These are phyloP conservation scores for Krasilnikovozyma curviuscula DNA, from an alignment of 768 basidiomycete species.

Conservation along the genomic window DNA sequence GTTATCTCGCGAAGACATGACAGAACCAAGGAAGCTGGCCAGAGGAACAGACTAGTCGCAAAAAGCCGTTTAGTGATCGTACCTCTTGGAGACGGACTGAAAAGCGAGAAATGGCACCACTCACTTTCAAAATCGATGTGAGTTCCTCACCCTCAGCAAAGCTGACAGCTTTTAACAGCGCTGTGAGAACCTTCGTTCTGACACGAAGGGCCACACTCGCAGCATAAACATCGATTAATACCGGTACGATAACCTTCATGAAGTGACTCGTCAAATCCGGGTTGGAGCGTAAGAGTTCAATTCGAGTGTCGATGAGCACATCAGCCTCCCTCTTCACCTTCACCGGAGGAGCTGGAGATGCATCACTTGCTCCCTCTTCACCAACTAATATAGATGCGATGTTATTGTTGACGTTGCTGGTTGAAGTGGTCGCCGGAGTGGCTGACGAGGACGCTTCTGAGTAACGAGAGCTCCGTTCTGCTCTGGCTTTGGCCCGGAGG, in stretches of 20 bases:
- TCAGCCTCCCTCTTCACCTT: conserved; percentile 27
- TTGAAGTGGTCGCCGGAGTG: not conserved
- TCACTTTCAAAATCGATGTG: conserved; percentile 53
- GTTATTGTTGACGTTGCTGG: conserved; percentile 12
- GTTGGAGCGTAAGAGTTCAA: conserved; percentile 54
- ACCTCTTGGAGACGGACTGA: not conserved
- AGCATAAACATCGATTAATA: conserved; percentile 96
- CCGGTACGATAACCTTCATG: conserved; percentile 74
- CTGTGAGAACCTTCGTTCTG: conserved; percentile 70
- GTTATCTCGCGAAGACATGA: conserved; percentile 81
- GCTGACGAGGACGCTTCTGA: not conserved
- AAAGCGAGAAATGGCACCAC: conserved; percentile 16
- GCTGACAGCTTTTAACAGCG: conserved; percentile 72
- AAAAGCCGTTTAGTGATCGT: too few relatives aligned
- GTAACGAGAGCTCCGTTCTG: conserved; percentile 21
- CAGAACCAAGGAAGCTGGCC: conserved; percentile 83
- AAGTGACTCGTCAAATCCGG: conserved; percentile 57
- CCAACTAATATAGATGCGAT: conserved; percentile 20
- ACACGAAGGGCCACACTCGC: conserved; percentile 80
- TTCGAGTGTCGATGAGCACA: conserved; percentile 34
- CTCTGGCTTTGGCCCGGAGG: conserved; percentile 64
- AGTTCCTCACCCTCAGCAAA: conserved; percentile 64
- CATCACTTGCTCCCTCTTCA: conserved; percentile 17
- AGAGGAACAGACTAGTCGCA: conserved; percentile 62
- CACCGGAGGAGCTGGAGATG: conserved; percentile 22